Evolutionary conservation across 1,284 basidiomycete species (phyloP).

Genomic region (Boletus mariae): DNA sequence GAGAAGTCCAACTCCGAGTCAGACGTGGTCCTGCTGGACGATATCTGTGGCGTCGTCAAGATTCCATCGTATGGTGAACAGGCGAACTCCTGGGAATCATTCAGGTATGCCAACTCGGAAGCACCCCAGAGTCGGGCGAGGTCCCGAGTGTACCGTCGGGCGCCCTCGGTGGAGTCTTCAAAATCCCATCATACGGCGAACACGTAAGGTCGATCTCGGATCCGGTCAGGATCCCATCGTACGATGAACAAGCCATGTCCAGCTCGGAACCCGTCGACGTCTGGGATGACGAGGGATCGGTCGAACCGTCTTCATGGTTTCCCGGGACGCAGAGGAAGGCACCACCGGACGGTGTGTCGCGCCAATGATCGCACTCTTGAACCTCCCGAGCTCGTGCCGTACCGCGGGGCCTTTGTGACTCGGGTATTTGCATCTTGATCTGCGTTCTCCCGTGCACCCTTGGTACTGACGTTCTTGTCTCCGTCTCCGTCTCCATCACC

Average conservation of each 20-base stretch:
- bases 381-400: slow-evolving; percentile 17
- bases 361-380: slow-evolving; percentile 17
- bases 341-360: background rate
- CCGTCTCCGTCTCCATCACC: background rate
- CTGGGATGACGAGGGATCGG: background rate
- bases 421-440: background rate
- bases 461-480: slow-evolving; percentile 1
- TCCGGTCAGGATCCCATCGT: background rate
- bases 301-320: background rate
- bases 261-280: background rate
- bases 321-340: background rate
- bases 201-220: background rate
- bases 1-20: too few species aligned
- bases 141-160: background rate
- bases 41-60: background rate
- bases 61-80: background rate
- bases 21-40: background rate
- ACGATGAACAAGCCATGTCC: background rate
- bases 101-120: background rate
- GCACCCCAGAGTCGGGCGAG: background rate
- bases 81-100: background rate
- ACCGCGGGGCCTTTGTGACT: slow-evolving; percentile 9
- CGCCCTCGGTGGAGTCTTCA: background rate
- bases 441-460: background rate
- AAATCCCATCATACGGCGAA: background rate